Percentiles rank a stretch among this genome's conserved stretches.
Conservation (phyloP, 768 basidiomycete genomes). For the Mycena metata region DNA sequence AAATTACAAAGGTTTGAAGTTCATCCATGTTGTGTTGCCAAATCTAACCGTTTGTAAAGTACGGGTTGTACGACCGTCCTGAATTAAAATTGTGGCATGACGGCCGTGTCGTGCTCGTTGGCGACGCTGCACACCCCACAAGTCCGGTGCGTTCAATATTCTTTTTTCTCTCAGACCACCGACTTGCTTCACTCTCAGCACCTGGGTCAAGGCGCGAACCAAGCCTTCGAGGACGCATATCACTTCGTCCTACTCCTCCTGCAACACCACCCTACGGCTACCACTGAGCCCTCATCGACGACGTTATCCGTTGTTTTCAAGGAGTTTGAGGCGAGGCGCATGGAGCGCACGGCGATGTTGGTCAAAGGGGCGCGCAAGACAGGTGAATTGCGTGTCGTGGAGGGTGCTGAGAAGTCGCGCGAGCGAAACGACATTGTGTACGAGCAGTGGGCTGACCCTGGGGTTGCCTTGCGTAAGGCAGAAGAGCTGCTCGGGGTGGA, state of each 20-base stretch:
- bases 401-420: conserved; percentile 48
- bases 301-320: conserved; percentile 48
- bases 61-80: conserved; percentile 59
- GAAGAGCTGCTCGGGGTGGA: not conserved
- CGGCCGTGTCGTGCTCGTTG: conserved; percentile 57
- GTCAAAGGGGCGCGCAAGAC: conserved; percentile 51
- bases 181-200: conserved; percentile 45
- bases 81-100: conserved; percentile 56
- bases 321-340: conserved; percentile 51
- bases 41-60: conserved; percentile 41
- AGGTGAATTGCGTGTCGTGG: conserved; percentile 52
- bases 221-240: conserved; percentile 59
- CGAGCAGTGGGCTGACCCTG: conserved; percentile 22
- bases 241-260: conserved; percentile 50
- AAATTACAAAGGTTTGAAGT: conserved; percentile 40
- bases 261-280: conserved; percentile 42
- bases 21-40: too few relatives aligned
- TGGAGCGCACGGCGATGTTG: conserved; percentile 51
- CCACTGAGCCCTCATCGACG: conserved; percentile 42
- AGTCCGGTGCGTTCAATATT: conserved; percentile 52
- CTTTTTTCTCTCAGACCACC: not conserved
- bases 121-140: conserved; percentile 63
- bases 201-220: conserved; percentile 62
- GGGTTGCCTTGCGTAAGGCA: not conserved
- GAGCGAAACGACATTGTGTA: conserved; percentile 44